A percentile compares a stretch with the other conserved stretches of the same genome.
These are phyloP conservation scores for Mrakia blollopis DNA, from an alignment of 768 basidiomycete genomes.

Conservation along the genomic window DNA sequence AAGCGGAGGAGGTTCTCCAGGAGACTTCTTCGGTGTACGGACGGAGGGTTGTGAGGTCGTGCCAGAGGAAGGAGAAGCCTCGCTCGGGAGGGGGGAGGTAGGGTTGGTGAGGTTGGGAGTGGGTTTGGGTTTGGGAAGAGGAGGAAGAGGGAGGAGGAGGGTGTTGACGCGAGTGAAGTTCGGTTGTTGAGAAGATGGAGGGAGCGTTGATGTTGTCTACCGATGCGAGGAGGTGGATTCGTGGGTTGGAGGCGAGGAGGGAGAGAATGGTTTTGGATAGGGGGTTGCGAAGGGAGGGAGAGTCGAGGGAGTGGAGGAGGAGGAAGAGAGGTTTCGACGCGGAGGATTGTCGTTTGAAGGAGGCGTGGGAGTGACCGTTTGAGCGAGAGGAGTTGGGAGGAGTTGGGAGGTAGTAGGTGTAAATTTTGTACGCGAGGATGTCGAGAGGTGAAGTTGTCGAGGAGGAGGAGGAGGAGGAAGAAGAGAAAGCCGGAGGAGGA, in stretches of 20 bases:
- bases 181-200: constrained; percentile 65
- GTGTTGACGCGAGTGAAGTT: constrained; percentile 15
- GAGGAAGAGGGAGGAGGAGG: not conserved
- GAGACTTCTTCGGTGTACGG: constrained; percentile 72
- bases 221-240: constrained; percentile 76
- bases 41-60: constrained; percentile 79
- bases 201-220: constrained; percentile 82
- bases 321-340: constrained; percentile 60
- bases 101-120: not conserved
- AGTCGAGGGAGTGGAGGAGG: constrained; percentile 84
- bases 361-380: constrained; percentile 33
- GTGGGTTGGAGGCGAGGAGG: constrained; percentile 64
- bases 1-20: constrained; percentile 36
- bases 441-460: constrained; percentile 50
- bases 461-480: constrained; percentile 39
- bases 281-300: constrained; percentile 59
- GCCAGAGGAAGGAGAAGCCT: constrained; percentile 52
- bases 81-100: constrained; percentile 22
- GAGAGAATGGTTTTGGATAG: constrained; percentile 65
- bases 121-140: not conserved
- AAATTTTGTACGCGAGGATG: constrained; percentile 60
- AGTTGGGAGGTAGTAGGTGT: constrained; percentile 55
- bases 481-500: not conserved
- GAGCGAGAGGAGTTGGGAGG: constrained; percentile 24
- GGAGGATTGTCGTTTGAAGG: constrained; percentile 5